Percentiles rank a stretch among this genome's conserved stretches.
These are phyloP conservation scores for Termitomyces sp. DNA, from an alignment of 768 basidiomycete species.

Conservation along the genomic window DNA sequence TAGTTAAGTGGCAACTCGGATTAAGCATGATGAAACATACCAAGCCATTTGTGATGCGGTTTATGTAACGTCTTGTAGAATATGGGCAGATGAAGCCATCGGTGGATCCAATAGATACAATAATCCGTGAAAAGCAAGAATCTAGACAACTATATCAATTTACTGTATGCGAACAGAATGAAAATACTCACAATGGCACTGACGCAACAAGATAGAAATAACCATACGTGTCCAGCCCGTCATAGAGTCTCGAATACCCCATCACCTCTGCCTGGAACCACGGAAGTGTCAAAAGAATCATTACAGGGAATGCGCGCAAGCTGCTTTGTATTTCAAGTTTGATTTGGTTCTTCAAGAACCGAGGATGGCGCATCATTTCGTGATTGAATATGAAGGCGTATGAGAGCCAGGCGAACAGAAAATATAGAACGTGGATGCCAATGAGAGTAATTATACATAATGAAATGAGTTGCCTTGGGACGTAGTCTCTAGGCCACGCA, in stretches of 20 bases:
- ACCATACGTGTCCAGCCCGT: conserved; percentile 75
- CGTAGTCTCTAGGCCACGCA: conserved; percentile 82
- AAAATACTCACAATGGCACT: conserved; percentile 52
- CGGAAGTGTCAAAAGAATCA: conserved; percentile 82
- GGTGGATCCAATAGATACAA: conserved; percentile 95
- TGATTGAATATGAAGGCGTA: conserved; percentile 90
- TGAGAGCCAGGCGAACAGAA: conserved; percentile 79
- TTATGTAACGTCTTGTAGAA: conserved; percentile 94
- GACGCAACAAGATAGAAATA: conserved; percentile 67
- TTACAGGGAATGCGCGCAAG: conserved; percentile 73
- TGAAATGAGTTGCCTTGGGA: conserved; percentile 75
- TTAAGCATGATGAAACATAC: conserved; percentile 41
- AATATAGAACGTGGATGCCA: conserved; percentile 85
- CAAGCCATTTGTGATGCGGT: conserved; percentile 98
- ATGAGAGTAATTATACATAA: conserved; percentile 66
- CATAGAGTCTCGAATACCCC: conserved; percentile 78
- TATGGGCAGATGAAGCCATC: conserved; percentile 76
- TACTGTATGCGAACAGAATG: background rate
- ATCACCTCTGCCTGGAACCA: conserved; percentile 93
- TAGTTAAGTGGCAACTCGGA: background rate
- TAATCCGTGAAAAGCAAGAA: conserved; percentile 91
- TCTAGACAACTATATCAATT: conserved; percentile 23
- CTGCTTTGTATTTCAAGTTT: conserved; percentile 72
- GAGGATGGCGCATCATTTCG: conserved; percentile 92
- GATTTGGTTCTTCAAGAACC: conserved; percentile 88